Evolutionary conservation across 345 rosid genomes (phyloP), one percentile per base, ranked within the genome.

Genomic region (Salix dunnii): DNA sequence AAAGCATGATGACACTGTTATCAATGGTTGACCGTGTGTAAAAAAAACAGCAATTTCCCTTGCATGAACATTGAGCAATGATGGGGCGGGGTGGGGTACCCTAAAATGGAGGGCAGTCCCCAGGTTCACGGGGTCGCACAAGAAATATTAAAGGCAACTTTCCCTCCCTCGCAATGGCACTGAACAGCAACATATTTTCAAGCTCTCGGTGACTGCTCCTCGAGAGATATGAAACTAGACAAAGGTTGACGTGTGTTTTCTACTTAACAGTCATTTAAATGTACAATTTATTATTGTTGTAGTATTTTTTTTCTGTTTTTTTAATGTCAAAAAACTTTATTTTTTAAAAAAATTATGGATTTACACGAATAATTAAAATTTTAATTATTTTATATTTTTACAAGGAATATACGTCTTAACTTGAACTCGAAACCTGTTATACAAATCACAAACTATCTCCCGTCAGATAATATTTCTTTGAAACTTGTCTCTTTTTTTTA

Each of bases 91-190:
- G 70, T 40, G 72, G 68, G 65, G 70, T 60, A 25, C 38, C 46
- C 71, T 48, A 35, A 53, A 68, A 16, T 20, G 8, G 16, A 60
- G 77, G 79, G 79, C 72, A 75, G 38, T 43, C 70, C 70, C 68
- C 63, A 20, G 6, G 46, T 31, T 85, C 87, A 85, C 84, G 85
- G 73, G 80, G 60, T 46, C 60, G 0, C 64, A 42, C 79, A 40
- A 80, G 67, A 27, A 40, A 68, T 48, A 80, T 72, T 77, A 75
- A 82, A 82, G 74, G 35, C 76, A 42, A 8, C 20, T 71, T 7
- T 48, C 28, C 60, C 72, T 20, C 48, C 30, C 28, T 30, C 4
- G n/a, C 7, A 14, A 31, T 6, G 3, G 49, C 68, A 27, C 51
- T 51, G 8, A 20, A 8, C 51, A 14, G 58, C 67, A 42, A 23